Evolutionary conservation across 352 stramenopile genomes (phyloP).

Genomic region (Pythium guiyangense): DNA sequence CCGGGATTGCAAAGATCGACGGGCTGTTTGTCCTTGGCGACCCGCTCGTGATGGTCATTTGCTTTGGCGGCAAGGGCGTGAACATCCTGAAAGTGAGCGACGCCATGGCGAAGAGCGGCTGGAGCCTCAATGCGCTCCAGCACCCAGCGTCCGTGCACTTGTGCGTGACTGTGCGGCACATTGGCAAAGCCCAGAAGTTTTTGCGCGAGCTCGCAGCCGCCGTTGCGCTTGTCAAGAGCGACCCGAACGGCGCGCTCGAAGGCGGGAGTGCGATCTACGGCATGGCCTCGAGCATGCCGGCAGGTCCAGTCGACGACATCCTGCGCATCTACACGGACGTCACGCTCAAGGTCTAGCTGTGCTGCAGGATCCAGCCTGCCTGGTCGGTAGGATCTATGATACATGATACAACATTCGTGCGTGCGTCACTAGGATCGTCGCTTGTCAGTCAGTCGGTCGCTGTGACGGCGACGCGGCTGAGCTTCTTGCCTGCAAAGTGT

Average conservation of each 20-base stretch:
- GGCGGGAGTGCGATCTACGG: conserved; percentile 92
- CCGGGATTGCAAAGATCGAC: conserved; percentile 64
- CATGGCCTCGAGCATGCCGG: conserved; percentile 90
- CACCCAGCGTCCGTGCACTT: conserved; percentile 92
- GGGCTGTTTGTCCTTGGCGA: conserved; percentile 75
- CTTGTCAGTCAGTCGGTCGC: background rate
- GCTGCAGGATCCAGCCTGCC: background rate
- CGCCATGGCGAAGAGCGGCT: conserved; percentile 79
- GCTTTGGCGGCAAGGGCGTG: conserved; percentile 59
- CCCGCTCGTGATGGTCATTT: conserved; percentile 78
- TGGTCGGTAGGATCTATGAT: background rate
- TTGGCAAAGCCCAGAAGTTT: conserved; percentile 86
- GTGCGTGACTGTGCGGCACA: conserved; percentile 91
- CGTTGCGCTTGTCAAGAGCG: conserved; percentile 55
- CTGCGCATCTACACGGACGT: conserved; percentile 93
- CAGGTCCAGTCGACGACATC: conserved; percentile 90
- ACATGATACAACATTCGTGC: background rate
- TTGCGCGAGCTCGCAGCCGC: conserved; percentile 73
- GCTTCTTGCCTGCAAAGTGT: conserved; percentile 35
- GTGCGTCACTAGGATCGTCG: no score
- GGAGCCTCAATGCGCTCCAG: conserved; percentile 92
- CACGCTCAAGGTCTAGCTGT: conserved; percentile 82
- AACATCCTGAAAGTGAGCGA: conserved; percentile 84
- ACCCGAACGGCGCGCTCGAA: conserved; percentile 62
- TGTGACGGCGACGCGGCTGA: conserved; percentile 29